Percentiles rank a stretch among this genome's conserved stretches.
phyloP scores from a whole-genome alignment of 2,329 filamentous ascomycete genomes.

The Periconia macrospinosa region DNA sequence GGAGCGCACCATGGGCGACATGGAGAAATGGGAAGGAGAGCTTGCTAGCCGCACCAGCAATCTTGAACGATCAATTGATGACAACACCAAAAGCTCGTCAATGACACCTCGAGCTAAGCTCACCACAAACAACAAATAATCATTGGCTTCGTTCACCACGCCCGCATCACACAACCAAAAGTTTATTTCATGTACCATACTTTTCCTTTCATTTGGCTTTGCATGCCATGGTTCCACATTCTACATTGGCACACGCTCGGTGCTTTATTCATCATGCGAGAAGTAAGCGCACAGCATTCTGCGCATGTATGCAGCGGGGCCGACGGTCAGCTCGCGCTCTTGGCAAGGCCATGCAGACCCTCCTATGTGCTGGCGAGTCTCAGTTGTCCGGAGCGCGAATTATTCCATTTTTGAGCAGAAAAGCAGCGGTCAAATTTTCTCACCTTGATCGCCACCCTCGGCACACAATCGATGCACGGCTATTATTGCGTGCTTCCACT shows the following conservation, averaged over 20 bases:
- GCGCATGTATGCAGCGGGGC: slow-evolving; percentile 7
- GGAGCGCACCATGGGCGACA: slow-evolving; percentile 32
- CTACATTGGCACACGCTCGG: too few relatives aligned
- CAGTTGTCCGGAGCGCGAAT: neutral
- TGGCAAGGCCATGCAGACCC: slow-evolving; percentile 1
- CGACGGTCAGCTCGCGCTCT: slow-evolving; percentile 13
- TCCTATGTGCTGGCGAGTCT: neutral
- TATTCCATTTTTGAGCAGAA: neutral
- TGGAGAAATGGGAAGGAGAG: slow-evolving; percentile 21
- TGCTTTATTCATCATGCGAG: neutral
- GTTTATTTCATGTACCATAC: slow-evolving; percentile 23
- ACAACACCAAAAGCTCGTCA: slow-evolving; percentile 9
- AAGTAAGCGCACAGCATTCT: slow-evolving; percentile 1
- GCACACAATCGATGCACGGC: slow-evolving; percentile 5
- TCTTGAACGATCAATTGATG: slow-evolving; percentile 38
- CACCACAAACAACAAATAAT: slow-evolving; percentile 13
- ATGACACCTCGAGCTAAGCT: slow-evolving; percentile 17
- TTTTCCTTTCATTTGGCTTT: slow-evolving; percentile 13
- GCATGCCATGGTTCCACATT: neutral
- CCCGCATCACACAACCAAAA: neutral
- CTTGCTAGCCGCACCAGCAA: slow-evolving; percentile 41
- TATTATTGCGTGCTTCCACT: neutral
- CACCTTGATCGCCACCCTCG: neutral
- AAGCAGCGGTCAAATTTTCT: too few relatives aligned
- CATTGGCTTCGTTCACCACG: too few relatives aligned